Evolutionary conservation across 257 asterid species (phyloP).

Genomic region (Nicotiana tabacum): DNA sequence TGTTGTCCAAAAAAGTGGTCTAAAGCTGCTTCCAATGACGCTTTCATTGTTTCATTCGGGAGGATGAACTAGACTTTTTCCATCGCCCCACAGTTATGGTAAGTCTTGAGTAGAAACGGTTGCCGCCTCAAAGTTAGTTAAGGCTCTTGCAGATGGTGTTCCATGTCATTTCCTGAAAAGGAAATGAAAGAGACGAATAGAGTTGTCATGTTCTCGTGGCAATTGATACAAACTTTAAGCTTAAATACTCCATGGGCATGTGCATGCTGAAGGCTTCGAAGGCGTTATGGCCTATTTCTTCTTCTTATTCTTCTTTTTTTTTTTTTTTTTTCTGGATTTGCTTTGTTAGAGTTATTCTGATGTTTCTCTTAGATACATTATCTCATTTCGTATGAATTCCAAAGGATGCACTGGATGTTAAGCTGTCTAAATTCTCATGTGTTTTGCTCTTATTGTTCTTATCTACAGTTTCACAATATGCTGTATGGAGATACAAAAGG

Average conservation of each 20-base stretch:
- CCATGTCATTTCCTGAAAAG: conserved; percentile 1
- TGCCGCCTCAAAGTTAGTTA: background rate
- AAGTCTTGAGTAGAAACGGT: background rate
- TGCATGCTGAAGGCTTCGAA: background rate
- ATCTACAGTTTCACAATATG: conserved; percentile 55
- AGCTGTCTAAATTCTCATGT: conserved; percentile 6
- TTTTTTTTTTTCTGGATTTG: background rate
- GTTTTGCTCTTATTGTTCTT: conserved; percentile 4
- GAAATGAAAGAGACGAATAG: background rate
- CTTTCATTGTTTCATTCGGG: background rate
- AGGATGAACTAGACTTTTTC: too few relatives aligned
- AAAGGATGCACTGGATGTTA: background rate
- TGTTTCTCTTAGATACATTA: background rate
- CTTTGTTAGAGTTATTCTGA: background rate
- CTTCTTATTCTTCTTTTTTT: background rate
- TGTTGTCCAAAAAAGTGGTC: background rate
- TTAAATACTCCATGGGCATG: conserved; percentile 1
- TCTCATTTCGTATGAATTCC: background rate
- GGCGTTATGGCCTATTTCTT: background rate
- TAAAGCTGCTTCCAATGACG: background rate
- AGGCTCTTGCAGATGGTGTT: background rate
- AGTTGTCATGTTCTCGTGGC: background rate
- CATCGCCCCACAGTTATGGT: background rate
- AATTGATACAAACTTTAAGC: background rate
- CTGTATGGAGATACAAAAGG: conserved; percentile 67